phyloP scores from a whole-genome alignment of 2,329 filamentous ascomycete species.

The Epichloe uncinata region DNA sequence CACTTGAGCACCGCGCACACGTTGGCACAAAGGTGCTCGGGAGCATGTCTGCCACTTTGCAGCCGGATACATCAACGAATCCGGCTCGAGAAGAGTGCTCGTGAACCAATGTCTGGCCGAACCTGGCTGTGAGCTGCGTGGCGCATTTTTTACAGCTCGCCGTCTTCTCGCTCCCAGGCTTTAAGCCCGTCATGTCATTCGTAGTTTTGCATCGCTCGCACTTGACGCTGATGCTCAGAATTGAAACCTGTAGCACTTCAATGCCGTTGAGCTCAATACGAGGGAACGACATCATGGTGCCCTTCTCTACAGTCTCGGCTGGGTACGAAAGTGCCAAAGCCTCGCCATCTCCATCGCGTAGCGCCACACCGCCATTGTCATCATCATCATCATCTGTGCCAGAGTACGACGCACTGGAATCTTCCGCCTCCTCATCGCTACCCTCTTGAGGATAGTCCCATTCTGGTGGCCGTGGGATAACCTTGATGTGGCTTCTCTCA shows the following conservation, averaged over 20 bases:
- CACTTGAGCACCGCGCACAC: conserved; percentile 61
- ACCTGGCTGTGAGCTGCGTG: conserved; percentile 36
- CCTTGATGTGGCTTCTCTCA: conserved; percentile 51
- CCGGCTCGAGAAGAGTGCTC: conserved; percentile 60
- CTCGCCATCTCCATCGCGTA: conserved; percentile 18
- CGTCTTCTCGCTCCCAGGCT: conserved; percentile 37
- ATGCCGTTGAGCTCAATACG: conserved; percentile 64
- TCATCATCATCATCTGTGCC: conserved; percentile 28
- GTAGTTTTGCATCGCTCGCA: conserved; percentile 66
- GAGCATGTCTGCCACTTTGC: conserved; percentile 62
- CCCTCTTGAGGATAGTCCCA: conserved; percentile 42
- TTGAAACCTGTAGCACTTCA: conserved; percentile 57
- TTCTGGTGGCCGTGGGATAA: conserved; percentile 66
- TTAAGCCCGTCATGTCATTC: conserved; percentile 56
- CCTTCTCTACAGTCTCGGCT: conserved; percentile 38
- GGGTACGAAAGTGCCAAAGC: conserved; percentile 4
- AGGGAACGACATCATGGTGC: conserved; percentile 69
- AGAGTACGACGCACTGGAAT: conserved; percentile 17
- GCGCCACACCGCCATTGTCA: conserved; percentile 28
- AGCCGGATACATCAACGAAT: conserved; percentile 64
- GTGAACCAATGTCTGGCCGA: conserved; percentile 59
- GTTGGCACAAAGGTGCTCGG: conserved; percentile 70
- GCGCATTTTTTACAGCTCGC: conserved; percentile 47
- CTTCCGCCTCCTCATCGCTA: conserved; percentile 25
- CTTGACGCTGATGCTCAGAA: conserved; percentile 58